Conservation (phyloP, 768 basidiomycete species). For the Suillus clintonianus region DNA sequence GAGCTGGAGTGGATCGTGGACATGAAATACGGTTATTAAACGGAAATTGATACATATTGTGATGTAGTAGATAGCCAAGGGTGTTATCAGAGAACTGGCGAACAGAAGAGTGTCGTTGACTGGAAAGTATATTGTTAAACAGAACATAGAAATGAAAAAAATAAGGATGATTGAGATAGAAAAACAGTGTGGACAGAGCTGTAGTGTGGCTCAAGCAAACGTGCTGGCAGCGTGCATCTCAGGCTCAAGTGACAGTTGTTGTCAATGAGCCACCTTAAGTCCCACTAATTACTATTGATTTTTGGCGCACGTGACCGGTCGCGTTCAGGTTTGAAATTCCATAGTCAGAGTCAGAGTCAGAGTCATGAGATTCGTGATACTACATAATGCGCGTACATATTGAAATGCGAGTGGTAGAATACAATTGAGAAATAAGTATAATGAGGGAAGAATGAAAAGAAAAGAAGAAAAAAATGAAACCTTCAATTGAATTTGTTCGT, state of each 20-base stretch:
- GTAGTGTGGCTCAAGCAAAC: background rate
- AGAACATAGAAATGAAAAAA: background rate
- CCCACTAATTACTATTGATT: background rate
- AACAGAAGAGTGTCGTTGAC: background rate
- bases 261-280: background rate
- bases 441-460: too few species aligned
- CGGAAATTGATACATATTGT: background rate
- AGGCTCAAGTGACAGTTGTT: background rate
- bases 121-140: background rate
- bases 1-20: constrained; percentile 37
- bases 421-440: too few species aligned
- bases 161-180: background rate
- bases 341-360: background rate
- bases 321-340: background rate
- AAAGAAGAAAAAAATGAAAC: too few species aligned
- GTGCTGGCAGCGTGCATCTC: constrained; percentile 6
- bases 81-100: too few species aligned
- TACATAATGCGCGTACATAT: too few species aligned
- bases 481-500: background rate
- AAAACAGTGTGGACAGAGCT: background rate
- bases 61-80: background rate
- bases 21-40: constrained; percentile 11
- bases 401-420: background rate
- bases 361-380: background rate
- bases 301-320: background rate